These are phyloP conservation scores for Solanum dulcamara DNA, from an alignment of 257 asterid species.

Conservation along the genomic window DNA sequence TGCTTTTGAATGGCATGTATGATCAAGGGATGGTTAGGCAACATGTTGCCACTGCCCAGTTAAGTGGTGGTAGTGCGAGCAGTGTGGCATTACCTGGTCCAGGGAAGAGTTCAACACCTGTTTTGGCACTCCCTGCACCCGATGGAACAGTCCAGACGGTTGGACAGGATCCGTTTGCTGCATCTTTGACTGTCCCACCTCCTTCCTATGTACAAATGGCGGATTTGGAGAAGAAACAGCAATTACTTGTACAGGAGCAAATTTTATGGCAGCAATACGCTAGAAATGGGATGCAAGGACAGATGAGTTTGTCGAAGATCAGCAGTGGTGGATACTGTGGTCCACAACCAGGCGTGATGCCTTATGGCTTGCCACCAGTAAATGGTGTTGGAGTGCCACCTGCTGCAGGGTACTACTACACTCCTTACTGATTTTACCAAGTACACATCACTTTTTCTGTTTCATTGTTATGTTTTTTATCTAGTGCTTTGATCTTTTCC, in stretches of 20 bases:
- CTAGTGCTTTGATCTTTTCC: background rate
- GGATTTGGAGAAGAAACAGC: slow-evolving; percentile 79
- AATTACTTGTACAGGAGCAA: slow-evolving; percentile 64
- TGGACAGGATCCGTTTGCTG: slow-evolving; percentile 70
- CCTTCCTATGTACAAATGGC: slow-evolving; percentile 87
- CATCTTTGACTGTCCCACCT: slow-evolving; percentile 56
- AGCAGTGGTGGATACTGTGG: slow-evolving; percentile 44
- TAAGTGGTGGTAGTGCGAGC: slow-evolving; percentile 63
- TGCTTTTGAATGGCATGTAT: slow-evolving; percentile 70
- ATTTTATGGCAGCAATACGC: slow-evolving; percentile 71
- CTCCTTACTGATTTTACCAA: slow-evolving; percentile 28
- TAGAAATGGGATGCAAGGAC: slow-evolving; percentile 70
- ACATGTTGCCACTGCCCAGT: slow-evolving; percentile 38
- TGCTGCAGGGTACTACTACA: slow-evolving; percentile 35
- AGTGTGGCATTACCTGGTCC: slow-evolving; percentile 65
- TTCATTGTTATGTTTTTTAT: background rate
- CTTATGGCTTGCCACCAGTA: slow-evolving; percentile 61
- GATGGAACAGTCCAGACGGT: slow-evolving; percentile 59
- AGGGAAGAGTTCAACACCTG: slow-evolving; percentile 42
- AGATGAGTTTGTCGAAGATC: slow-evolving; percentile 57
- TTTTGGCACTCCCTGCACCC: slow-evolving; percentile 71
- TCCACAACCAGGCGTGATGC: slow-evolving; percentile 40
- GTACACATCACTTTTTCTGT: background rate
- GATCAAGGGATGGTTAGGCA: slow-evolving; percentile 76
- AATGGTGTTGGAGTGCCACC: slow-evolving; percentile 25